phyloP scores from a whole-genome alignment of 1,284 basidiomycete genomes.

The Pyrrhoderma noxium region DNA sequence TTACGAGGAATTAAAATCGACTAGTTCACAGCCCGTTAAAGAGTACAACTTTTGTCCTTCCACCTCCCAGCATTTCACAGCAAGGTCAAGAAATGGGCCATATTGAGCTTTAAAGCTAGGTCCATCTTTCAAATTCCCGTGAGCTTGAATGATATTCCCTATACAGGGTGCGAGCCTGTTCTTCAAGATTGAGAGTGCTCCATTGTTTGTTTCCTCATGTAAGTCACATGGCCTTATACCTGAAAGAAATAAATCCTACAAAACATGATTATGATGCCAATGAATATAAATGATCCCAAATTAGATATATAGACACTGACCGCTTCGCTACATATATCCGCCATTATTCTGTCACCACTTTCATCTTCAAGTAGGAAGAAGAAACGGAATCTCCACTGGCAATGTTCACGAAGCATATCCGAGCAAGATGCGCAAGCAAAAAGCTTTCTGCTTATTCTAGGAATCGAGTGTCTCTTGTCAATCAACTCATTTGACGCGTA shows the following conservation, averaged over 20 bases:
- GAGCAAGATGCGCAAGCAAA: slow-evolving; percentile 44
- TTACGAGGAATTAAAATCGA: neutral
- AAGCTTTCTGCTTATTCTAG: slow-evolving; percentile 37
- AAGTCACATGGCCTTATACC: slow-evolving; percentile 14
- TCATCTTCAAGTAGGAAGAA: slow-evolving; percentile 46
- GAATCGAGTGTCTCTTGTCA: no score
- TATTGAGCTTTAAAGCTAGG: slow-evolving; percentile 9
- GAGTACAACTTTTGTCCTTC: slow-evolving; percentile 1
- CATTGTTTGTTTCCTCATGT: neutral
- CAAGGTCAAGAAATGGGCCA: slow-evolving; percentile 16
- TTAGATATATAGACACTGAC: slow-evolving; percentile 7
- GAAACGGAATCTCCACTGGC: slow-evolving; percentile 40
- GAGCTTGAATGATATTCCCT: slow-evolving; percentile 17
- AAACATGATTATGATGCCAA: slow-evolving; percentile 2
- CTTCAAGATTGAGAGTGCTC: slow-evolving; percentile 3
- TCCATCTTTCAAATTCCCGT: slow-evolving; percentile 10
- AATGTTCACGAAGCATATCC: slow-evolving; percentile 42
- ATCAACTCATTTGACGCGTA: slow-evolving; percentile 9
- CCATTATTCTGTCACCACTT: slow-evolving; percentile 31
- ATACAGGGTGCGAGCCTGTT: slow-evolving; percentile 5
- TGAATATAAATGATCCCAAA: neutral
- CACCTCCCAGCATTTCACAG: slow-evolving; percentile 12
- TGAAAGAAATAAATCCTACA: slow-evolving; percentile 7
- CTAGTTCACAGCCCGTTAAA: slow-evolving; percentile 14
- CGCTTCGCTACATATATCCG: slow-evolving; percentile 38